Evolutionary conservation across 495 filamentous ascomycete genomes (phyloP).

Genomic region (Penicillium longicatenatum): DNA sequence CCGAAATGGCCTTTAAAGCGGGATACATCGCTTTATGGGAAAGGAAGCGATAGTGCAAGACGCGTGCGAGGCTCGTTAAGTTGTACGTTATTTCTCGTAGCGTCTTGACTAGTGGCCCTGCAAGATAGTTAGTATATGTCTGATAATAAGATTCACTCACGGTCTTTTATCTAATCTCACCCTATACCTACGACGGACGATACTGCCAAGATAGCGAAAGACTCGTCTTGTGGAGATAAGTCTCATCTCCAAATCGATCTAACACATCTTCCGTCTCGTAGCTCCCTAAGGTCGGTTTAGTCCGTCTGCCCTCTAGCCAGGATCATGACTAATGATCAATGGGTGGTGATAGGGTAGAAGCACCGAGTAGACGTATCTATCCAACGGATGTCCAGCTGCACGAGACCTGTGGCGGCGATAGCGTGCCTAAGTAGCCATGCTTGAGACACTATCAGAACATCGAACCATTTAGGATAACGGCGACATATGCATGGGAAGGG

Average conservation of each 20-base stretch:
- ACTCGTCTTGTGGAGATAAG: neutral
- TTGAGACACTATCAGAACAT: conserved; percentile 2
- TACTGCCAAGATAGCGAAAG: neutral
- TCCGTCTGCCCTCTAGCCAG: neutral
- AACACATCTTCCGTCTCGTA: neutral
- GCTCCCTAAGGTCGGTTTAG: neutral
- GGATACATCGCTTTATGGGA: neutral
- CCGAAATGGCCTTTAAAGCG: no score
- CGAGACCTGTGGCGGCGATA: neutral
- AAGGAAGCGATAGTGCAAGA: neutral
- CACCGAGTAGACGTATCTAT: neutral
- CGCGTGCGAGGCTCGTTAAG: neutral
- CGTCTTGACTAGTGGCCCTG: conserved; percentile 2
- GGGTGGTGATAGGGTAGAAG: neutral
- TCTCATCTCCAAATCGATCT: neutral
- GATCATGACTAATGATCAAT: neutral
- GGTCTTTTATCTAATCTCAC: neutral
- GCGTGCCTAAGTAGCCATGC: neutral
- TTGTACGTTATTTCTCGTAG: neutral
- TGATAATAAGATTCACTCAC: conserved; percentile 2
- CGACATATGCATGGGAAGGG: neutral
- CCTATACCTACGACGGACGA: neutral
- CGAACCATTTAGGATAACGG: neutral
- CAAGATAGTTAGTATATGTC: conserved; percentile 5
- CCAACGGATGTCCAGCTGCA: neutral